Conservation (phyloP, 306 rosid species). For the Styphnolobium japonicum region DNA sequence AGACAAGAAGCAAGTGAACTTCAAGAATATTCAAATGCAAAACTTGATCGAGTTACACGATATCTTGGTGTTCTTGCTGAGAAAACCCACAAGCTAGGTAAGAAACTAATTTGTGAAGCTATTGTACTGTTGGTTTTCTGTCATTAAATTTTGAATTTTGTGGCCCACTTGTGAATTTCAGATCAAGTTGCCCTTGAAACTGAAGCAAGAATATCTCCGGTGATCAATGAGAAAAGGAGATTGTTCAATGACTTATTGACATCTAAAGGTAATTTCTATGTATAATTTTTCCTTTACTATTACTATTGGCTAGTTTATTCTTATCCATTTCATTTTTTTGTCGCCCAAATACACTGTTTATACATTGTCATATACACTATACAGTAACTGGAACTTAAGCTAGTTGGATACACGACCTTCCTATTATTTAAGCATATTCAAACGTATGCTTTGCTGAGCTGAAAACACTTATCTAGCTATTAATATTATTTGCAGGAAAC, state of each 20-base stretch:
- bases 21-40: conserved; percentile 89
- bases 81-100: conserved; percentile 78
- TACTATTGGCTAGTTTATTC: conserved; percentile 14
- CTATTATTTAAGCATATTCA: conserved; percentile 14
- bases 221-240: conserved; percentile 81
- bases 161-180: conserved; percentile 38
- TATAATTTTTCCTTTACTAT: conserved; percentile 20
- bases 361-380: background rate
- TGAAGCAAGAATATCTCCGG: conserved; percentile 85
- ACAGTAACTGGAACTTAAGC: background rate
- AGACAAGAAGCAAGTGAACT: conserved; percentile 94
- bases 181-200: conserved; percentile 83
- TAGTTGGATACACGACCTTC: conserved; percentile 10
- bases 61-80: conserved; percentile 96
- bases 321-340: background rate
- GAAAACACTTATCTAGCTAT: background rate
- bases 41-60: conserved; percentile 87
- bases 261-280: conserved; percentile 73
- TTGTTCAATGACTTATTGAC: conserved; percentile 96
- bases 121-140: conserved; percentile 15
- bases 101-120: conserved; percentile 20
- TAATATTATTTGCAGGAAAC: conserved; percentile 65
- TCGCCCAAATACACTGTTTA: background rate
- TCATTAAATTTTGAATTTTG: conserved; percentile 23
- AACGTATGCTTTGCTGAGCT: conserved; percentile 13